phyloP scores from a whole-genome alignment of 768 basidiomycete species.

The Coprinopsis strossmayeri region DNA sequence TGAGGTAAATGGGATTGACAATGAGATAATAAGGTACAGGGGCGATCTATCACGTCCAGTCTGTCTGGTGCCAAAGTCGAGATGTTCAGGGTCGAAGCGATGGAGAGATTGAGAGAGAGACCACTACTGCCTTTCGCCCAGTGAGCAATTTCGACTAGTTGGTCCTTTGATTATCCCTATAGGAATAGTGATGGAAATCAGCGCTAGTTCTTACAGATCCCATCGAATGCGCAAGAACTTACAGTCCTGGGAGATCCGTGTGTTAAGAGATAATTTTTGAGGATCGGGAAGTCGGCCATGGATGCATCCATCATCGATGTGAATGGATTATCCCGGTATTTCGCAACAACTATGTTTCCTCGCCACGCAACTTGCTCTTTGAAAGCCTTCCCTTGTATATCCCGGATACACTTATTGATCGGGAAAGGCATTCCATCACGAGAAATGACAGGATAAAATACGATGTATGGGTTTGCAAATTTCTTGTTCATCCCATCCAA shows the following conservation, averaged over 20 bases:
- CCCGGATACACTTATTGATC: constrained; percentile 66
- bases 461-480: constrained; percentile 72
- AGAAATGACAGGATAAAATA: constrained; percentile 72
- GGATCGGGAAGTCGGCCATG: constrained; percentile 80
- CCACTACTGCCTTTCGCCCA: too few species aligned
- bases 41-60: too few species aligned
- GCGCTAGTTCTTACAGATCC: constrained; percentile 7
- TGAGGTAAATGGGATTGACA: too few species aligned
- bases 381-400: constrained; percentile 62
- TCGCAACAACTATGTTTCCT: constrained; percentile 73
- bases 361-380: constrained; percentile 67
- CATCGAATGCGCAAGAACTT: not conserved
- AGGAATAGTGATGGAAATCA: too few species aligned
- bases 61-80: too few species aligned
- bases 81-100: too few species aligned
- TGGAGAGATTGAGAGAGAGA: too few species aligned
- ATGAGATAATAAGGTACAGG: too few species aligned
- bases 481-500: constrained; percentile 77
- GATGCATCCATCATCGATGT: constrained; percentile 61
- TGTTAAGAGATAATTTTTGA: constrained; percentile 73
- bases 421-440: constrained; percentile 82
- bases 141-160: too few species aligned
- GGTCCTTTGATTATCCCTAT: too few species aligned
- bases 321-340: constrained; percentile 53
- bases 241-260: constrained; percentile 43